These are phyloP conservation scores for Penicillium janthinellum DNA, from an alignment of 2,329 filamentous ascomycete genomes.

Conservation along the genomic window DNA sequence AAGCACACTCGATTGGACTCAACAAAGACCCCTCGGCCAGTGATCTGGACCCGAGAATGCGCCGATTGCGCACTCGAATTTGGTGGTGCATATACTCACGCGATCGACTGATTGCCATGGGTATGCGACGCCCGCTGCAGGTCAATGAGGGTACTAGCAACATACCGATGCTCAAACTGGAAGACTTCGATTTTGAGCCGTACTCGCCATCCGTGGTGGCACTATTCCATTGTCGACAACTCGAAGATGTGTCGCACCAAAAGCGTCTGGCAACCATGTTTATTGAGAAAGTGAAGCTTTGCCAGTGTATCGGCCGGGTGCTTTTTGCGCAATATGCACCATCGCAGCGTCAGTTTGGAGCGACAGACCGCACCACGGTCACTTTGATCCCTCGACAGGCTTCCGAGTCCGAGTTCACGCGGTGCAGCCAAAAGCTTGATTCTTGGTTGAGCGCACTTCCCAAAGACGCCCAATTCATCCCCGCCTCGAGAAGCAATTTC, in stretches of 20 bases:
- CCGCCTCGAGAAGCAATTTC: conserved; percentile 62
- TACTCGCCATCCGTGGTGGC: conserved; percentile 67
- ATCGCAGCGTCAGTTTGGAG: conserved; percentile 70
- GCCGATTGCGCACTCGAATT: conserved; percentile 80
- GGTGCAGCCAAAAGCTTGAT: conserved; percentile 73
- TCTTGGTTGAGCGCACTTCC: conserved; percentile 73
- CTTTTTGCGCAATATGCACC: conserved; percentile 86
- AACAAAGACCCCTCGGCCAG: conserved; percentile 69
- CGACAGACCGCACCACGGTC: conserved; percentile 70
- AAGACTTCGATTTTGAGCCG: conserved; percentile 74
- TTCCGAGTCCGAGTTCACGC: conserved; percentile 72
- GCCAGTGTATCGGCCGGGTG: conserved; percentile 81
- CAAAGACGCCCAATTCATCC: conserved; percentile 66
- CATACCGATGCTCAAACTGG: conserved; percentile 78
- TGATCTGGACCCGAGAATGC: conserved; percentile 66
- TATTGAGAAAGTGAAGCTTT: conserved; percentile 83
- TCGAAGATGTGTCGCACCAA: conserved; percentile 71
- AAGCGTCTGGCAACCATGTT: conserved; percentile 78
- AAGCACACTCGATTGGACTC: conserved; percentile 83
- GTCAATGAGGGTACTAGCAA: conserved; percentile 91
- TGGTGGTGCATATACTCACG: conserved; percentile 97
- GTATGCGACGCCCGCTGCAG: conserved; percentile 82
- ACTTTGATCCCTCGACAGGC: conserved; percentile 84
- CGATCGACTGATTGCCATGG: conserved; percentile 82
- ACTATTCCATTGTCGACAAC: conserved; percentile 66